Evolutionary conservation across 345 rosid species (phyloP).

Genomic region (Dovyalis caffra): DNA sequence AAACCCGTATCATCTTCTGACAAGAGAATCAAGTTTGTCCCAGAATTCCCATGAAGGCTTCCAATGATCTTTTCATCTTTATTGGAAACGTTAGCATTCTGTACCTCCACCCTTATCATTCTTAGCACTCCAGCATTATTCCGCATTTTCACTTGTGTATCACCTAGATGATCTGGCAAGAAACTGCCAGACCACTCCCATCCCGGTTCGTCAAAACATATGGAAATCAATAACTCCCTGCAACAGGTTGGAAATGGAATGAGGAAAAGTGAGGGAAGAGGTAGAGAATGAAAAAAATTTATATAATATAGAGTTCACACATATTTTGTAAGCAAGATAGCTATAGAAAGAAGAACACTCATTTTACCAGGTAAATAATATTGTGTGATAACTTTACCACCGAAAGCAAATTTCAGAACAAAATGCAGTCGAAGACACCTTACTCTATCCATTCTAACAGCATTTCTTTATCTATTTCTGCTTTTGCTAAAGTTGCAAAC

Average conservation of each 20-base stretch:
- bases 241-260: slow-evolving; percentile 10
- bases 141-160: slow-evolving; percentile 87
- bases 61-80: slow-evolving; percentile 74
- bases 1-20: slow-evolving; percentile 90
- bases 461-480: no score
- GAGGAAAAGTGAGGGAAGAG: neutral
- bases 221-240: slow-evolving; percentile 83
- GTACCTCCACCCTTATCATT: slow-evolving; percentile 91
- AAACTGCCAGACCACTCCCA: slow-evolving; percentile 99
- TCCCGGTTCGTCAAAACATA: slow-evolving; percentile 86
- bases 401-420: no score
- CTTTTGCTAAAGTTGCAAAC: no score
- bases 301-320: no score
- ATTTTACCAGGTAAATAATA: no score
- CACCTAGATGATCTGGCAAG: slow-evolving; percentile 91
- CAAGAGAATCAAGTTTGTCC: slow-evolving; percentile 83
- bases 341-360: no score
- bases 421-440: no score
- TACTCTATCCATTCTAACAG: no score
- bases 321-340: no score
- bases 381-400: no score
- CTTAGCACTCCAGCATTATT: slow-evolving; percentile 66
- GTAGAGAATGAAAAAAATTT: neutral
- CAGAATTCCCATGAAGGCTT: slow-evolving; percentile 67
- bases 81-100: slow-evolving; percentile 74